Evolutionary conservation across 257 asterid species (phyloP).

Genomic region (Solanum gandarillasii): DNA sequence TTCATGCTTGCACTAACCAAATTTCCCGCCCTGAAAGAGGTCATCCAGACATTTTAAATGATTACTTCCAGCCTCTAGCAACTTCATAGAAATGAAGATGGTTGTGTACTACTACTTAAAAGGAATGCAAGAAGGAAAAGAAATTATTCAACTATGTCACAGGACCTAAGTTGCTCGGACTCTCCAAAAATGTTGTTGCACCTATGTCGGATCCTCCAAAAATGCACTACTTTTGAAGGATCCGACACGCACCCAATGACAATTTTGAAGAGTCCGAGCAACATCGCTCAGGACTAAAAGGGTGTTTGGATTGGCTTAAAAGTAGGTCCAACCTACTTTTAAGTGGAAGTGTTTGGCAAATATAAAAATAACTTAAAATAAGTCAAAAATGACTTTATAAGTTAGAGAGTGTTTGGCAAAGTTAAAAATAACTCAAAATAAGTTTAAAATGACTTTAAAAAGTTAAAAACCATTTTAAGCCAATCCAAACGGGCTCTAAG

Average conservation of each 20-base stretch:
- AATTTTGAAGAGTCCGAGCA: not conserved
- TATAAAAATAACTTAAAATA: too few relatives aligned
- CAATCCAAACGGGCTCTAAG: not conserved
- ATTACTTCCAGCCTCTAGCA: not conserved
- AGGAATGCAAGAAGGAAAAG: not conserved
- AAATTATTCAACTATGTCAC: not conserved
- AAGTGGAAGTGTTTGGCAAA: not conserved
- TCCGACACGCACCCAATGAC: not conserved
- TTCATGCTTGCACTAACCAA: slow-evolving; percentile 75
- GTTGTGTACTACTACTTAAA: not conserved
- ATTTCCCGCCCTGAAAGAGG: slow-evolving; percentile 65
- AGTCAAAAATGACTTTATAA: not conserved
- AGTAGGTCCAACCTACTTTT: too few relatives aligned
- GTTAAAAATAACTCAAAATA: not conserved
- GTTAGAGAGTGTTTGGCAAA: not conserved
- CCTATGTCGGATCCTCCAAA: not conserved
- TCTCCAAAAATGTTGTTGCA: not conserved
- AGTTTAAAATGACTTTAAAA: not conserved
- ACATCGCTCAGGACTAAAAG: not conserved
- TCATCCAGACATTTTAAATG: not conserved
- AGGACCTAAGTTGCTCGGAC: not conserved
- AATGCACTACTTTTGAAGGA: not conserved
- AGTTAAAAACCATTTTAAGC: not conserved
- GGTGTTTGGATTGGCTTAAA: too few relatives aligned
- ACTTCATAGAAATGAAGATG: not conserved